phyloP scores from a whole-genome alignment of 768 basidiomycete genomes.

The Leccinellum rugosiceps region DNA sequence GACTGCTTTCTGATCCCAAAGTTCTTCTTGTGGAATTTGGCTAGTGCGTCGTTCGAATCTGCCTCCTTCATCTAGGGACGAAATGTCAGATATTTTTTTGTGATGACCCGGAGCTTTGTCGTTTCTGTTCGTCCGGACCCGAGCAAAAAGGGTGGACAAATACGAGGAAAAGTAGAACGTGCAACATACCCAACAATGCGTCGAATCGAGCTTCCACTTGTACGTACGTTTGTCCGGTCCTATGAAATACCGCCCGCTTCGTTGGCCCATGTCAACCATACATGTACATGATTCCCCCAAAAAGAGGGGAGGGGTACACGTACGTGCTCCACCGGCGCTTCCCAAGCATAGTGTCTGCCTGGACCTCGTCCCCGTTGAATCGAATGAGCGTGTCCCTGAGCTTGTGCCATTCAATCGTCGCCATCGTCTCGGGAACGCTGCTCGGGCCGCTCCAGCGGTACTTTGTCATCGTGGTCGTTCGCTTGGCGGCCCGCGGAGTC shows the following conservation, averaged over 20 bases:
- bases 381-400: conserved; percentile 26
- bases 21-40: conserved; percentile 25
- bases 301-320: not conserved
- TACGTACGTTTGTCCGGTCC: conserved; percentile 34
- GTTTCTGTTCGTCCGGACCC: not conserved
- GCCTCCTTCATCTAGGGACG: conserved; percentile 21
- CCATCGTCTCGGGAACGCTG: conserved; percentile 27
- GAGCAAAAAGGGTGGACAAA: not conserved
- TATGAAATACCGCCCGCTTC: conserved; percentile 32
- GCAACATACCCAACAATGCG: conserved; percentile 23
- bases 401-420: conserved; percentile 33
- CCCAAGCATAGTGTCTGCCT: conserved; percentile 21
- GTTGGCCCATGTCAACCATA: not conserved
- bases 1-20: conserved; percentile 18
- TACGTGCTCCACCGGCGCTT: conserved; percentile 25
- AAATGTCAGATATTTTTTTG: not conserved
- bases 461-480: conserved; percentile 24
- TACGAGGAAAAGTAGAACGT: conserved; percentile 1
- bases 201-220: conserved; percentile 33
- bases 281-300: not conserved
- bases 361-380: conserved; percentile 30
- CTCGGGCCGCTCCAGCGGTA: conserved; percentile 19
- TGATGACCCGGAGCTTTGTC: not conserved
- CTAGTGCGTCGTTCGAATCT: conserved; percentile 12
- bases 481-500: conserved; percentile 13